Evolutionary conservation across 164 flowering plant species (phyloP).

Genomic region (Cinnamomum chago): DNA sequence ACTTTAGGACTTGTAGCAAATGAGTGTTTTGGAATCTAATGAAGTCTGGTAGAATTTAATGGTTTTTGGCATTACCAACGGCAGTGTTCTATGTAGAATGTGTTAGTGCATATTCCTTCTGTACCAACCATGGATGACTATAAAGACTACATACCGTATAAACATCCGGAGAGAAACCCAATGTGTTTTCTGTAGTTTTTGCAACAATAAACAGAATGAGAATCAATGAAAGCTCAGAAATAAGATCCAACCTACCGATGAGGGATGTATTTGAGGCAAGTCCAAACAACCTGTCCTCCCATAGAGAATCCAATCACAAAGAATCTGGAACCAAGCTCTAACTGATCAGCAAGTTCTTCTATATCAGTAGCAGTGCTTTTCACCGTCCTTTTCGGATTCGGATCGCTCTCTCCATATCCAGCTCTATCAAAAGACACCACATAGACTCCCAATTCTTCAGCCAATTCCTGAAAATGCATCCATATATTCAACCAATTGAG

Average conservation of each 20-base stretch:
- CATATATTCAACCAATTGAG: background rate
- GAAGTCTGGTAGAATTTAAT: no score
- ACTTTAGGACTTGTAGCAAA: no score
- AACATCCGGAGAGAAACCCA: no score
- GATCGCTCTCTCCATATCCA: slow-evolving; percentile 79
- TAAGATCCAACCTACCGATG: slow-evolving; percentile 24
- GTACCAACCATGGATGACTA: no score
- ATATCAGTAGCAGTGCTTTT: slow-evolving; percentile 58
- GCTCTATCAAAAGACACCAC: slow-evolving; percentile 64
- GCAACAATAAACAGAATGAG: background rate
- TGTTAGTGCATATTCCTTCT: no score
- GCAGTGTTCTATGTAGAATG: no score
- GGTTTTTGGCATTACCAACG: no score
- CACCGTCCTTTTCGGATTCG: slow-evolving; percentile 45
- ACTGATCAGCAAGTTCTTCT: slow-evolving; percentile 69
- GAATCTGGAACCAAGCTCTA: slow-evolving; percentile 54
- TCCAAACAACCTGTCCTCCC: slow-evolving; percentile 46
- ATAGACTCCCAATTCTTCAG: slow-evolving; percentile 49
- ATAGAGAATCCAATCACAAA: slow-evolving; percentile 53
- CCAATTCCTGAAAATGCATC: slow-evolving; percentile 34
- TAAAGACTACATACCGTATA: no score
- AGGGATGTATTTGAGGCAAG: slow-evolving; percentile 38
- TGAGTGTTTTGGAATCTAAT: no score
- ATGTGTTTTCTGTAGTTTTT: no score
- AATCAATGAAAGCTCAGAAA: background rate